phyloP scores from a whole-genome alignment of 2,329 filamentous ascomycete species.

The Colletotrichum limetticola region DNA sequence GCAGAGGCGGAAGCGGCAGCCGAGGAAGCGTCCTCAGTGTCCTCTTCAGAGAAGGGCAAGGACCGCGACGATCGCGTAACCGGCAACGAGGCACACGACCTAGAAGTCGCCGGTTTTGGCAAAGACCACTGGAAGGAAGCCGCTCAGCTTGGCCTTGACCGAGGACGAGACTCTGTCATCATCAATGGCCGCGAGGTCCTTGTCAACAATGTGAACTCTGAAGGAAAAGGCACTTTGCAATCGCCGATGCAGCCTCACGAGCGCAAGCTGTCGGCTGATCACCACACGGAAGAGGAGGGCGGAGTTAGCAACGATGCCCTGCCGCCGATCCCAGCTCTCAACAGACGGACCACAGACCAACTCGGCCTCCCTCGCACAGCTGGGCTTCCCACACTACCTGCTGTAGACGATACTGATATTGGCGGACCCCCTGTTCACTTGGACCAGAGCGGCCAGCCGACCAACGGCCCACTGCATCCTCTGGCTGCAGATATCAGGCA shows the following conservation, averaged over 20 bases:
- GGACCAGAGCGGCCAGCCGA: slow-evolving; percentile 62
- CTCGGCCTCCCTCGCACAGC: slow-evolving; percentile 75
- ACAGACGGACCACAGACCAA: slow-evolving; percentile 72
- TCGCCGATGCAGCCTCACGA: slow-evolving; percentile 59
- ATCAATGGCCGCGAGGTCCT: slow-evolving; percentile 78
- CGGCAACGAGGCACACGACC: slow-evolving; percentile 70
- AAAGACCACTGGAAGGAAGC: slow-evolving; percentile 79
- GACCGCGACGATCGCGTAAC: slow-evolving; percentile 55
- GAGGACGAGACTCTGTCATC: slow-evolving; percentile 77
- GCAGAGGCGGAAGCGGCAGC: slow-evolving; percentile 57
- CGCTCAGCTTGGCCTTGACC: slow-evolving; percentile 67
- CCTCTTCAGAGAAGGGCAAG: slow-evolving; percentile 45
- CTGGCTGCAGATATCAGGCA: slow-evolving; percentile 75
- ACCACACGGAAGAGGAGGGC: slow-evolving; percentile 36
- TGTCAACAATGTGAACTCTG: slow-evolving; percentile 69
- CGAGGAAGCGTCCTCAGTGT: slow-evolving; percentile 43
- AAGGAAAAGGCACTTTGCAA: slow-evolving; percentile 70
- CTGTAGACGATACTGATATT: slow-evolving; percentile 83
- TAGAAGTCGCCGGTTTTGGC: slow-evolving; percentile 84
- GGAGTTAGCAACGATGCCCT: slow-evolving; percentile 57
- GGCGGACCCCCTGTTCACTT: slow-evolving; percentile 75
- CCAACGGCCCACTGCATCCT: slow-evolving; percentile 58
- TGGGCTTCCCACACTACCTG: slow-evolving; percentile 76
- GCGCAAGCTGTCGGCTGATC: slow-evolving; percentile 38
- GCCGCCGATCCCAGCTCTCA: slow-evolving; percentile 67